Conservation (phyloP, 2,329 filamentous ascomycete genomes). For the Pyrenochaeta sp. region DNA sequence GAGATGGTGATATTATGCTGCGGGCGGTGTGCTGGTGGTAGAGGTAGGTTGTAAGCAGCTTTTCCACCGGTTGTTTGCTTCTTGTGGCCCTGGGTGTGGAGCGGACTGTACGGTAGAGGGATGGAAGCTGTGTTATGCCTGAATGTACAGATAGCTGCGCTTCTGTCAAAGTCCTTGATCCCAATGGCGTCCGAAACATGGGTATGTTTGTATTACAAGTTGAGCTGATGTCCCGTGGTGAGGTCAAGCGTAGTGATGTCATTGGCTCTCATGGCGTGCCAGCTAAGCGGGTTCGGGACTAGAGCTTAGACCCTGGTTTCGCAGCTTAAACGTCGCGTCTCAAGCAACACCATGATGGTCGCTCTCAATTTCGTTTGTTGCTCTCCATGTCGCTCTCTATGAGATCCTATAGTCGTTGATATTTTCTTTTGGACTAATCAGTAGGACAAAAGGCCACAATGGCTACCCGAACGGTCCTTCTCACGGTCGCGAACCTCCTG, state of each 20-base stretch:
- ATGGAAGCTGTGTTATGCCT: background rate
- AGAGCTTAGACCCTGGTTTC: conserved; percentile 40
- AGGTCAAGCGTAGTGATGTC: conserved; percentile 42
- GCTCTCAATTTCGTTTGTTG: conserved; percentile 1
- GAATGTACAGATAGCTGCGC: background rate
- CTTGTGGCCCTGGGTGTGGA: conserved; percentile 4
- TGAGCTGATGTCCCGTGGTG: conserved; percentile 9
- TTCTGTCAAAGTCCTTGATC: background rate
- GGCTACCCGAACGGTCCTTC: conserved; percentile 47
- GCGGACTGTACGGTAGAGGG: conserved; percentile 1
- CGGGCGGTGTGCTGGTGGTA: conserved; percentile 20
- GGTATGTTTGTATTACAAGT: conserved; percentile 4
- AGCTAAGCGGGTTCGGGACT: conserved; percentile 23
- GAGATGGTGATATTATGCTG: background rate
- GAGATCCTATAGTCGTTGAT: background rate
- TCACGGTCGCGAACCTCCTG: conserved; percentile 76
- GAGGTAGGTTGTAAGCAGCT: conserved; percentile 28
- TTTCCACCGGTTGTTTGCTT: conserved; percentile 17
- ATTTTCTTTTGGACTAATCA: conserved; percentile 3
- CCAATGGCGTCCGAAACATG: conserved; percentile 30
- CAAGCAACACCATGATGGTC: conserved; percentile 30
- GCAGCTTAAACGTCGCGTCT: conserved; percentile 34
- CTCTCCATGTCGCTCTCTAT: conserved; percentile 21
- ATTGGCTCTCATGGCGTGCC: conserved; percentile 35
- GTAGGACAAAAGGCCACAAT: conserved; percentile 23